Base-by-base conservation (phyloP, 305 asterid species). In the Striga hermonthica region DNA sequence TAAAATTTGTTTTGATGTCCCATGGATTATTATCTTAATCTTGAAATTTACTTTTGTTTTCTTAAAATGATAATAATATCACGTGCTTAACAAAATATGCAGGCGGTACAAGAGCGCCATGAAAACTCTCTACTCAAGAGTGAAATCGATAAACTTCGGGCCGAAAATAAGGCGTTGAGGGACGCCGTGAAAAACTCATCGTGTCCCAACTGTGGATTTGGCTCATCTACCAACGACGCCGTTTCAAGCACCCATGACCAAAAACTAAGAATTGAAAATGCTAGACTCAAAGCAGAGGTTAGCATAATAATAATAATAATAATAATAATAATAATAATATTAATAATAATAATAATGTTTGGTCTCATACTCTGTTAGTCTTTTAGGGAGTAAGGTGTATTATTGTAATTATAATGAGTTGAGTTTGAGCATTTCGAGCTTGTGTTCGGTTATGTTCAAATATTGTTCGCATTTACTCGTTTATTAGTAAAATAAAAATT, bases 91-190 rank as follows among this genome's bases (percentile, higher is more conserved):
- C 31, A 22, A 22, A 22, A 37, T 9, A 13, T 7, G 77, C 86
- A 91, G 98, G 95, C 97, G 1, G 76, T 85, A 69, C 98, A 92
- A 43, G 98, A 89, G 61, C 91, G 98, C 66, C 98, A 92, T 59
- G 98, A 92, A 67, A 87, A 82, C 73, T 75, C 91, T 1, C 45
- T 92, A 72, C 15, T 92, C 66, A 87, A 89, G 65, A 67, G 79
- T 10, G 97, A 92, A 74, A 70, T 92, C 11, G 97, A 89, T 57
- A 92, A 81, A 64, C 89, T 89, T 34, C 89, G 84, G 0, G 81
- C 80, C 8, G 93, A 84, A 76, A 89, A 76, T 38, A 87, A 79
- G 64, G 77, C 67, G 0, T 59, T 91, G 67, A 78, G 92, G 74
- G 85, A 80, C 43, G 65, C 70, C 50, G 52, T 74, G 9, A 81